Conservation (phyloP, 768 basidiomycete species). For the Rhizopogon roseolus region DNA sequence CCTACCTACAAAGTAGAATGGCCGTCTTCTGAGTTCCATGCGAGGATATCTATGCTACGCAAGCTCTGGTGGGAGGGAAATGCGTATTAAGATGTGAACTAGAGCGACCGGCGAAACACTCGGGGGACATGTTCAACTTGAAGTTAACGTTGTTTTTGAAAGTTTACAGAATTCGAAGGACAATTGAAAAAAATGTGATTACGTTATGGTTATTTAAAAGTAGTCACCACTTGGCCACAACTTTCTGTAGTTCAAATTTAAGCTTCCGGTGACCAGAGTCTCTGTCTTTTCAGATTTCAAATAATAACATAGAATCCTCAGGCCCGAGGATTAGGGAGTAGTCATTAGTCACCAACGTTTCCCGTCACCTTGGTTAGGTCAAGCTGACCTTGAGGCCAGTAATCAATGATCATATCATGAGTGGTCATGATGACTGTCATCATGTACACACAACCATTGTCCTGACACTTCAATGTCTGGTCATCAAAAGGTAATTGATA, state of each 20-base stretch:
- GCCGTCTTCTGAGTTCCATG: constrained; percentile 52
- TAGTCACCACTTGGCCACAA: too few relatives aligned
- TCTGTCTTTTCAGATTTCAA: too few relatives aligned
- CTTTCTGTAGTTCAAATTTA: too few relatives aligned
- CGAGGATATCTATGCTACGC: constrained; percentile 59
- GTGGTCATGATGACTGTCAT: too few relatives aligned
- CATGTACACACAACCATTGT: too few relatives aligned
- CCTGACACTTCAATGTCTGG: not conserved
- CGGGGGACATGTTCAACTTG: not conserved
- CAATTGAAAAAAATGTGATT: too few relatives aligned
- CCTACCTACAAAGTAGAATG: constrained; percentile 66
- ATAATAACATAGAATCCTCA: too few relatives aligned
- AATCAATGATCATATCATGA: not conserved
- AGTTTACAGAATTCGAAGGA: too few relatives aligned
- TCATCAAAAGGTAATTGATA: not conserved
- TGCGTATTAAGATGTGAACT: constrained; percentile 48
- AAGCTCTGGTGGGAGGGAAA: constrained; percentile 62
- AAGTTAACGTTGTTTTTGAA: too few relatives aligned
- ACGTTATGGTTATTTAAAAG: too few relatives aligned
- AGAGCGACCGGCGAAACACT: not conserved
- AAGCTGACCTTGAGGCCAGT: not conserved
- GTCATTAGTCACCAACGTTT: not conserved
- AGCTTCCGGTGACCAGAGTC: too few relatives aligned
- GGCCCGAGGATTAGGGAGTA: too few relatives aligned
- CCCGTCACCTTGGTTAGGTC: not conserved